A percentile compares a stretch with the other conserved stretches of the same genome.
phyloP scores from a whole-genome alignment of 306 rosid species.

The Morella rubra region DNA sequence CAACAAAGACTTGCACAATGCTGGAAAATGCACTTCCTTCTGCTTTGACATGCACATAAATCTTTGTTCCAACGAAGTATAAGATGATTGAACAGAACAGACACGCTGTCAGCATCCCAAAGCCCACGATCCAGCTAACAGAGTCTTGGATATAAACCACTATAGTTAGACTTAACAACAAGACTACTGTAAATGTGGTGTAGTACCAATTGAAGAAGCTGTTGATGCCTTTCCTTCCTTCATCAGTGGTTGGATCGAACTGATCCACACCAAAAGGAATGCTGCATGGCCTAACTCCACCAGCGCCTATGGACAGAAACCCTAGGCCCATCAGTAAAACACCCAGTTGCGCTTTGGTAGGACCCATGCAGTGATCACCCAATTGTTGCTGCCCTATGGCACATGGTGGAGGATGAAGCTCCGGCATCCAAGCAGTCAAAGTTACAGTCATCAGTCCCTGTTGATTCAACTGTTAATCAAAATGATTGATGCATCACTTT shows the following conservation, averaged over 20 bases:
- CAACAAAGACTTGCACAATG: conserved; percentile 50
- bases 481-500: neutral
- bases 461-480: neutral
- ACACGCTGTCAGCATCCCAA: conserved; percentile 55
- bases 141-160: conserved; percentile 72
- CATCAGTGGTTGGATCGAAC: conserved; percentile 57
- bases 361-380: conserved; percentile 46
- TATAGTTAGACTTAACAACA: conserved; percentile 46
- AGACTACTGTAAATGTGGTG: conserved; percentile 31
- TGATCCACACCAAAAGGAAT: conserved; percentile 86
- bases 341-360: conserved; percentile 37
- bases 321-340: conserved; percentile 46
- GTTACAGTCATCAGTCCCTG: conserved; percentile 80
- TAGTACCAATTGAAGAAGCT: conserved; percentile 84
- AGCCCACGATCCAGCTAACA: conserved; percentile 81
- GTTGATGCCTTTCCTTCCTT: conserved; percentile 58
- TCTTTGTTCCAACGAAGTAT: conserved; percentile 47
- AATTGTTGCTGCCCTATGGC: conserved; percentile 18
- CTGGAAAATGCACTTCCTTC: conserved; percentile 65
- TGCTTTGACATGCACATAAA: conserved; percentile 47
- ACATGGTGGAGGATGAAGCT: conserved; percentile 66
- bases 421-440: conserved; percentile 58
- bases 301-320: conserved; percentile 55
- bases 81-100: conserved; percentile 52
- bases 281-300: conserved; percentile 82